Base-by-base conservation (phyloP, 306 rosid species). In the Acmispon strigosus region DNA sequence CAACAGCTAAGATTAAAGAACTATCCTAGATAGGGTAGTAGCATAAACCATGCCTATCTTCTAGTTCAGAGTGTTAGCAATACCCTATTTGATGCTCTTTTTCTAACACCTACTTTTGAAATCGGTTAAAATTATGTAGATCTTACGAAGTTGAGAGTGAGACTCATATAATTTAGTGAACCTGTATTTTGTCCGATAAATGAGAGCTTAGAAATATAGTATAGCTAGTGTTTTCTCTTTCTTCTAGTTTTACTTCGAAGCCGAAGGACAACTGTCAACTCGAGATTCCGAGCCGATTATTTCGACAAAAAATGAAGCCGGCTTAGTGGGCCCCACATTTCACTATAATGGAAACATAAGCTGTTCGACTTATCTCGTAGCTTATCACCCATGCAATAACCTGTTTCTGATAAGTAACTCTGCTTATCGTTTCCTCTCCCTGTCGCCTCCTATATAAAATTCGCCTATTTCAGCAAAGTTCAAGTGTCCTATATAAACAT, bases 211-310 rank as follows among this genome's bases (percentile, higher is more conserved):
- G n/a, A n/a, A n/a, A n/a, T n/a, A n/a, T n/a, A n/a, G n/a, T n/a
- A n/a, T n/a, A n/a, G n/a, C n/a, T n/a, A n/a, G n/a, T n/a, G n/a
- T n/a, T n/a, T n/a, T n/a, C n/a, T n/a, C n/a, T n/a, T n/a, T n/a
- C n/a, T n/a, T n/a, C n/a, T n/a, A n/a, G n/a, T n/a, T n/a, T n/a
- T n/a, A n/a, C n/a, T 27, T 54, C 54, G 15, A 15, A 77, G 87
- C 91, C 72, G 74, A 81, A 55, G 49, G 36, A 79, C 88, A 79
- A 84, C 87, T 87, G 88, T 82, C 82, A 84, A 88, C 90, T 83
- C 48, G 44, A 81, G 83, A 86, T 90, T 84, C 91, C 92, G 76
- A 81, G 92, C 95, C 88, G 90, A 78, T 77, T 84, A 6, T 68
- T 73, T 79, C 62, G 86, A 73, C 78, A 78, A 78, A 36, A 76